Base-by-base conservation (phyloP, 495 filamentous ascomycete species). In the Podospora pseudocomata region DNA sequence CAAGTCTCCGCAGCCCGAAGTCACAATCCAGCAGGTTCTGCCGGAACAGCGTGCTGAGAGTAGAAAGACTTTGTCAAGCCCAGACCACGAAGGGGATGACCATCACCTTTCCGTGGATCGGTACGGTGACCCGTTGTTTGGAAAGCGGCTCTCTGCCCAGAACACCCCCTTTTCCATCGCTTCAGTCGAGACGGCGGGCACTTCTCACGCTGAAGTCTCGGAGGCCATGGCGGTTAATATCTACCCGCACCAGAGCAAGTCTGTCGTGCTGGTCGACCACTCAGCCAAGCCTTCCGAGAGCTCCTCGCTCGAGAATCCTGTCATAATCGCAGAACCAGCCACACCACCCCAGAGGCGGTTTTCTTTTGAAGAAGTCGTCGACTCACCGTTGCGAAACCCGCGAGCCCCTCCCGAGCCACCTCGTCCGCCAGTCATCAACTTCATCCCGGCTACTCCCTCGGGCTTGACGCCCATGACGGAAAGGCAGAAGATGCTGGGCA, bases 181-280 rank as follows among this genome's bases (percentile, higher is more conserved):
- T 11, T 89, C 87, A 0, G 84, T 88, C 54, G 85, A 84, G 65
- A 86, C 85, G 64, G 82, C 80, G 65, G 83, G 74, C 57, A 84
- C 84, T 9, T 80, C 83, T 0, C 80, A 81, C 60, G 82, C 83
- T 11, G 88, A 89, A 72, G 83, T 90, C 57, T 87, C 87, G 59
- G 92, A 97, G 79, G 93, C 93, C 15, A 89, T 88, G 68, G 91
- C 91, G 19, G 88, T 97, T 59, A 89, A 87, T 67, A 89, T 96
- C 44, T 95, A 90, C 74, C 88, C 92, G 2, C 93, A 97, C 75
- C 92, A 93, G 74, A 97, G 96, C 70, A 88, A 89, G 67, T 94
- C 92, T 3, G 81, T 92, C 13, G 79, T 95, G 59, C 79, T 96
- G 65, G 88, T 96, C 55, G 86, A 96, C 55, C 90, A 93, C 71